These are phyloP conservation scores for Xylaria sp. DNA, from an alignment of 2,329 filamentous ascomycete genomes.

Conservation along the genomic window DNA sequence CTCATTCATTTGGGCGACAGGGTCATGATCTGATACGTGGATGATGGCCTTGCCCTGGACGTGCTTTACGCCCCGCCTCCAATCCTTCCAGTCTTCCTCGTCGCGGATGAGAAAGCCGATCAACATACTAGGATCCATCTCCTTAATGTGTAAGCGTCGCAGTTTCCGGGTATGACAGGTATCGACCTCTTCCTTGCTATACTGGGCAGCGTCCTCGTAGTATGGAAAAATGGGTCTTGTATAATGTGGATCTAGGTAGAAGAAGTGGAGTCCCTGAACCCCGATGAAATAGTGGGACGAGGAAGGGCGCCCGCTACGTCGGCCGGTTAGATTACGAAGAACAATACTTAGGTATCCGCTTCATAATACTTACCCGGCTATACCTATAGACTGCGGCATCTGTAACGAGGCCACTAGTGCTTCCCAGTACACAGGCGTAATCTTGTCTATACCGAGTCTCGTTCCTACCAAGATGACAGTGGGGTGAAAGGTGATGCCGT, in stretches of 20 bases:
- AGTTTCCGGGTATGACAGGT: constrained; percentile 90
- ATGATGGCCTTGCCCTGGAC: constrained; percentile 87
- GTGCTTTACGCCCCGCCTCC: constrained; percentile 80
- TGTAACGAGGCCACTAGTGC: constrained; percentile 87
- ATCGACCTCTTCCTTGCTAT: constrained; percentile 78
- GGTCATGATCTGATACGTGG: constrained; percentile 80
- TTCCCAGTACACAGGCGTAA: constrained; percentile 95
- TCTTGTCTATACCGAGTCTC: constrained; percentile 89
- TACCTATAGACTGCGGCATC: constrained; percentile 92
- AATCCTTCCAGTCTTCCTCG: constrained; percentile 84
- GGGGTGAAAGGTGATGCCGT: constrained; percentile 76
- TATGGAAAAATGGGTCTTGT: constrained; percentile 81
- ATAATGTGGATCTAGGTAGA: constrained; percentile 94
- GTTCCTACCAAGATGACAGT: constrained; percentile 91
- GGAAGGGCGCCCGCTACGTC: constrained; percentile 84
- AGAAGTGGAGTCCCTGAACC: constrained; percentile 77
- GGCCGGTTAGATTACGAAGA: constrained; percentile 31
- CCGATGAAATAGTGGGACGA: constrained; percentile 78
- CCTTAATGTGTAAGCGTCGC: constrained; percentile 82
- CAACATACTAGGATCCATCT: constrained; percentile 98
- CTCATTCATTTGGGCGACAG: constrained; percentile 67
- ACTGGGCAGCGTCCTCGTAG: constrained; percentile 65
- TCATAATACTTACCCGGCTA: constrained; percentile 77
- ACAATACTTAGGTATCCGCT: not conserved
- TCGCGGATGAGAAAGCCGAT: constrained; percentile 90